phyloP scores from a whole-genome alignment of 257 asterid genomes.

The Jacaranda copaia region DNA sequence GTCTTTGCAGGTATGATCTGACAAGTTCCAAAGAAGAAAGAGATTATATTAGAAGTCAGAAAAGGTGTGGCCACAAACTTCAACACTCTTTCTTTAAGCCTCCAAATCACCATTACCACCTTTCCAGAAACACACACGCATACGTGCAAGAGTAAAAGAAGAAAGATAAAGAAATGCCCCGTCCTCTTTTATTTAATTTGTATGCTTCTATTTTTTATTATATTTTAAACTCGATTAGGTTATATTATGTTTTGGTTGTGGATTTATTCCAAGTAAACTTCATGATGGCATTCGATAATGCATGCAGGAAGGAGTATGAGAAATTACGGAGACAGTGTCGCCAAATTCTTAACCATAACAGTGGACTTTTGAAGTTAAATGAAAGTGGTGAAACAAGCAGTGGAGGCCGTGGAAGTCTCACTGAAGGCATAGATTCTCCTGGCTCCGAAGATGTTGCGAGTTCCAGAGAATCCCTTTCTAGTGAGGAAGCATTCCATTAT shows the following conservation, averaged over 20 bases:
- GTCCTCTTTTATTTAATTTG: not conserved
- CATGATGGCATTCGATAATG: constrained; percentile 24
- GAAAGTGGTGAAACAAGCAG: constrained; percentile 50
- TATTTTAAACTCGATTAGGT: not conserved
- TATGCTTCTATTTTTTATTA: no score
- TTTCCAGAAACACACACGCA: not conserved
- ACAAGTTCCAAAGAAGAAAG: constrained; percentile 81
- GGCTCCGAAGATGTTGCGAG: constrained; percentile 75
- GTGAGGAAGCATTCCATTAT: constrained; percentile 64
- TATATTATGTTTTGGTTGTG: not conserved
- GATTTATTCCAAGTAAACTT: constrained; percentile 27
- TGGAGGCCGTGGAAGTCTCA: constrained; percentile 46
- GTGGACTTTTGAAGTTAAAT: constrained; percentile 40
- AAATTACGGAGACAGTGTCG: constrained; percentile 72
- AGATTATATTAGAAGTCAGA: constrained; percentile 59
- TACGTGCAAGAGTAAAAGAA: not conserved
- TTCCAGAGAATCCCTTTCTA: constrained; percentile 85
- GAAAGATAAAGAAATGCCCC: constrained; percentile 11
- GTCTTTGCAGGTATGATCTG: constrained; percentile 76
- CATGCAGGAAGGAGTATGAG: constrained; percentile 83
- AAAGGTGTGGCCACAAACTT: constrained; percentile 53
- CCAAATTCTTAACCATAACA: constrained; percentile 53
- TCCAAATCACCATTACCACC: constrained; percentile 10
- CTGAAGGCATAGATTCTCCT: constrained; percentile 64
- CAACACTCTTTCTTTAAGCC: constrained; percentile 14